Conservation (phyloP, 2,329 filamentous ascomycete genomes). For the Davidsoniella neocaledoniae region DNA sequence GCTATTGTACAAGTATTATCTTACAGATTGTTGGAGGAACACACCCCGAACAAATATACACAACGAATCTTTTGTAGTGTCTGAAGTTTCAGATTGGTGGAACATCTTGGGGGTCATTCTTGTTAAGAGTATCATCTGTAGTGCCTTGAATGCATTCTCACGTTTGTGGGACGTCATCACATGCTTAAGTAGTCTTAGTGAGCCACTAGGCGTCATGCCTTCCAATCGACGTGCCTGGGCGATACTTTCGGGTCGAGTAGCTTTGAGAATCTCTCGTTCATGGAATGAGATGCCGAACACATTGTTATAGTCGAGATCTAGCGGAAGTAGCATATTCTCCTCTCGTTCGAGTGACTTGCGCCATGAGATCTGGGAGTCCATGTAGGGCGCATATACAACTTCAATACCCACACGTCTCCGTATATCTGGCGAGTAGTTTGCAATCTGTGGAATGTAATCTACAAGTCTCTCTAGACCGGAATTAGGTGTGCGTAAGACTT, state of each 20-base stretch:
- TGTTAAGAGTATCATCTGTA: conserved; percentile 1
- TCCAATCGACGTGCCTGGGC: conserved; percentile 81
- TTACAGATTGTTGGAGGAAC: too few species aligned
- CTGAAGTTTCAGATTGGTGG: background rate
- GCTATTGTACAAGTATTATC: too few species aligned
- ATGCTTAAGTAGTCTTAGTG: conserved; percentile 42
- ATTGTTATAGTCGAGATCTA: conserved; percentile 56
- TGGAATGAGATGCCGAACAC: conserved; percentile 63
- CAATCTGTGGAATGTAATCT: conserved; percentile 38
- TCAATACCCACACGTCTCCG: conserved; percentile 61
- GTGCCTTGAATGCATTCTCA: conserved; percentile 8
- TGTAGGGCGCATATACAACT: conserved; percentile 73
- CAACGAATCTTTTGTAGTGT: background rate
- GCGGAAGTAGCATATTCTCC: conserved; percentile 55
- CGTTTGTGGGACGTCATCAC: conserved; percentile 23
- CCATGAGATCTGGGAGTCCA: conserved; percentile 51
- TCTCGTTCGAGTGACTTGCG: conserved; percentile 56
- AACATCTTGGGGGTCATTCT: background rate
- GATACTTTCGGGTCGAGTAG: conserved; percentile 63
- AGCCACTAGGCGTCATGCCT: conserved; percentile 49
- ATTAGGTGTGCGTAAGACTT: conserved; percentile 55
- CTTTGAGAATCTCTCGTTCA: conserved; percentile 54
- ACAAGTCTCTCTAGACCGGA: conserved; percentile 41
- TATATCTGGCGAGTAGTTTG: conserved; percentile 38
- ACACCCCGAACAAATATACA: background rate